Evolutionary conservation across 2,329 filamentous ascomycete species (phyloP), one percentile per base, ranked within the genome.

Genomic region (Penicillium brevicompactum): DNA sequence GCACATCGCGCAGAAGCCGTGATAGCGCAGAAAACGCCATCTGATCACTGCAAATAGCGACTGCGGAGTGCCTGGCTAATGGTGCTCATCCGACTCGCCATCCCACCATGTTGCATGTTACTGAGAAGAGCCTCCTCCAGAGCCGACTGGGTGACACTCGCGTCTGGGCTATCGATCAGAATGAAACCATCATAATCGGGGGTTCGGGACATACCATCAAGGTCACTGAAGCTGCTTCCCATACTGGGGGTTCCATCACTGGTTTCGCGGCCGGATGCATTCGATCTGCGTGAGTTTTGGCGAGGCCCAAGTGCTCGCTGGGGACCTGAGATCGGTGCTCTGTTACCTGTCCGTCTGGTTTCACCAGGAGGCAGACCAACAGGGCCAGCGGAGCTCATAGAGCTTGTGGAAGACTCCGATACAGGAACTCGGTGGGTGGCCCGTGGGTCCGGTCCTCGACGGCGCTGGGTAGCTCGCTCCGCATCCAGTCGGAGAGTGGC

Each of bases 191-290:
- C 21, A 16, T 51, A 27, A 14, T 27, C 18, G 18, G 34, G 34
- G 2, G 38, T 18, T 24, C 9, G 13, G 13, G 22, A 57, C 69
- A 54, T 71, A 82, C 84, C 83, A 67, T 87, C 85, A 34, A 88
- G 73, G 68, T 87, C 85, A 61, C 83, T 86, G 63, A 87, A 87
- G 53, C 84, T 87, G 58, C 84, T 87, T 0, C 85, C 85, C 82
- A 86, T 86, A 58, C 82, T 85, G 3, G 82, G 82, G 9, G 81
- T 82, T 11, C 81, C 82, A 56, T 84, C 82, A 53, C 80, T 84
- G 11, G 77, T 74, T 24, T 79, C 77, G 40, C 71, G 71, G 2
- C 71, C 70, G 41, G 72, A 67, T 49, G 66, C 58, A 21, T 59
- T 59, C 10, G 70, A 70, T 40, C 71, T 70, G n/a, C 76, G 73